Base-by-base conservation (phyloP, 139 green algal genomes). In the Chlamydomonas eustigma region DNA sequence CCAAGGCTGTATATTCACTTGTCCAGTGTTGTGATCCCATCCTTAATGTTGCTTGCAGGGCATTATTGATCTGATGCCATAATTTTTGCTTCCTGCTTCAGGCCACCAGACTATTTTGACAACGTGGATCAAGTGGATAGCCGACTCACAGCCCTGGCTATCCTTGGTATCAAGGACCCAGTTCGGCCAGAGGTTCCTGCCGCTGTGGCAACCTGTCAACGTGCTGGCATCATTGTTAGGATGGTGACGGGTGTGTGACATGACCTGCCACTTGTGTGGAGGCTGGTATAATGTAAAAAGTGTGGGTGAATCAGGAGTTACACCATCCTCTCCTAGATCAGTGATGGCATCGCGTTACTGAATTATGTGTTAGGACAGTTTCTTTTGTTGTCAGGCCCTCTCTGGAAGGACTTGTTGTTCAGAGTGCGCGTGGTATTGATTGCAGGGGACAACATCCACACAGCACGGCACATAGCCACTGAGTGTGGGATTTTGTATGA, bases 161-260 rank as follows among this genome's bases (percentile, higher is more conserved):
- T 98, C 44, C 91, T 97, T 37, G 95, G 95, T 80, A 99, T 99
- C 85, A 98, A 98, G 90, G 95, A 98, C 83, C 94, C 95, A 5
- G 89, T 97, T 44, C 83, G 94, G 65, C 66, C 75, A 50, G 80
- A 85, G 69, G 76, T 80, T 39, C 80, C 87, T 0, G 75, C 76
- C 1, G 92, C 94, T 22, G 92, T 99, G 8, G 12, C 58, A 25
- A 78, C 90, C 51, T 98, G 93, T 76, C 84, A 92, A 65, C 52
- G 84, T 0, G 94, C 83, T 36, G 82, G 82, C 78, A 72, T 72
- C 65, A 39, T 44, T 31, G 95, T 99, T 18, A 91, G 93, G 64
- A 99, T 99, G 95, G 86, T 99, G 28, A 99, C 95, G 24, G 92
- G 94, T 34, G 95, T 99, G 52, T 22, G 24, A n/a, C 5, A n/a